Evolutionary conservation across 192 early-diverging fungal species (phyloP), one percentile per base, ranked within the genome.

Genomic region (Globomyces pollinis-pini): DNA sequence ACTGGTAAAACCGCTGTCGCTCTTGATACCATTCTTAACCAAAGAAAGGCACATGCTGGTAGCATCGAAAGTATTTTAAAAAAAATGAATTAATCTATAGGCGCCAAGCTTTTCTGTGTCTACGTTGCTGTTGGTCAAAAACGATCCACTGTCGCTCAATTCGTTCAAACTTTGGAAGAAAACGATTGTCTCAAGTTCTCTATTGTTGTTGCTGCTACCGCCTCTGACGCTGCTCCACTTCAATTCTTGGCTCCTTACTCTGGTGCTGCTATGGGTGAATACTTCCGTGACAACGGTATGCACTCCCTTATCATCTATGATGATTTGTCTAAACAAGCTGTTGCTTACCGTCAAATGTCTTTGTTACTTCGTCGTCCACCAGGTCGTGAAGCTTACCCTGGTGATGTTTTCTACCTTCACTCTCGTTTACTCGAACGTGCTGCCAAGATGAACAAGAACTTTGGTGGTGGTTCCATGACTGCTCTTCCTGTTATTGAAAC

Each of bases 271-370:
- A 91, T 96, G 81, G 93, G 95, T 66, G 95, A 98, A 80, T 90
- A 88, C 85, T 98, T 96, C 88, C 89, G 95, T 81, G 93, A 98
- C 79, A 98, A 96, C 78, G 90, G 86, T 65, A 95, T 88, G 84
- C 94, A 98, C 84, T 80, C 91, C 21, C 80, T 98, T 74, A 96
- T 98, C 83, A 93, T 98, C 73, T 98, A 94, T 79, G 96, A 98
- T 73, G 96, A 98, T 87, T 78, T 98, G 76, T 96, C 96, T 75
- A 98, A 96, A 84, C 96, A 98, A 78, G 93, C 93, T 72, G 94
- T 96, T 65, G 96, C 96, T 67, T 98, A 98, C 84, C 93, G 95
- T 86, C 93, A 98, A 81, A 94, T 98, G 95, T 98, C 95, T 32
- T 85, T 98, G 59, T 81, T 98, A 74, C 88, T 98, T 65, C 89